Evolutionary conservation across 345 rosid species (phyloP).

Genomic region (Sonneratia caseolaris): DNA sequence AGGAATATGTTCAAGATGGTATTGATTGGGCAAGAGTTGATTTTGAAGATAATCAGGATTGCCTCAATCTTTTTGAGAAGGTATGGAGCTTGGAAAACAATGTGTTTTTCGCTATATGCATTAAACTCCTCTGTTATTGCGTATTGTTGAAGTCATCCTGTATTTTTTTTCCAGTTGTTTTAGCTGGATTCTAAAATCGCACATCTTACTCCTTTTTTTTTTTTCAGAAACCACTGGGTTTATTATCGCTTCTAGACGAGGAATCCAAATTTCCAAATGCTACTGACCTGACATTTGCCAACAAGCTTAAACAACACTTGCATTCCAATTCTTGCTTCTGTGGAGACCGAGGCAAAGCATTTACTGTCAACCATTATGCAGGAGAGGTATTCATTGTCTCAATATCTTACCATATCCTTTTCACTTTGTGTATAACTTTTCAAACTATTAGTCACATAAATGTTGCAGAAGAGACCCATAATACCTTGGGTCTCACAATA

Average conservation of each 20-base stretch:
- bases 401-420: neutral
- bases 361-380: constrained; percentile 82
- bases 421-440: neutral
- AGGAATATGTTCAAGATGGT: constrained; percentile 98
- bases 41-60: constrained; percentile 95
- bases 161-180: neutral
- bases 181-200: neutral
- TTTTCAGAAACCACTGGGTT: constrained; percentile 86
- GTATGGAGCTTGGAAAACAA: constrained; percentile 22
- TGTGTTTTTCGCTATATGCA: neutral
- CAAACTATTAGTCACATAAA: neutral
- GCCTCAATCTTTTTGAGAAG: constrained; percentile 98
- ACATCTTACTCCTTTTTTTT: neutral
- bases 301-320: constrained; percentile 89
- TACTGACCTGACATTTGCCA: constrained; percentile 85
- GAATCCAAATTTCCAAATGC: constrained; percentile 97
- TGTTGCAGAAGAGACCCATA: neutral
- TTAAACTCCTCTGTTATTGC: neutral
- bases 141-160: neutral
- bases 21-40: constrained; percentile 98
- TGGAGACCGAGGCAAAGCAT: constrained; percentile 77
- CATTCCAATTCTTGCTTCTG: constrained; percentile 61
- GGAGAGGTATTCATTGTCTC: constrained; percentile 61
- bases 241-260: constrained; percentile 84
- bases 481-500: neutral